Evolutionary conservation across 257 asterid genomes (phyloP), one percentile per base, ranked within the genome.

Genomic region (Dorcoceras hygrometricum): DNA sequence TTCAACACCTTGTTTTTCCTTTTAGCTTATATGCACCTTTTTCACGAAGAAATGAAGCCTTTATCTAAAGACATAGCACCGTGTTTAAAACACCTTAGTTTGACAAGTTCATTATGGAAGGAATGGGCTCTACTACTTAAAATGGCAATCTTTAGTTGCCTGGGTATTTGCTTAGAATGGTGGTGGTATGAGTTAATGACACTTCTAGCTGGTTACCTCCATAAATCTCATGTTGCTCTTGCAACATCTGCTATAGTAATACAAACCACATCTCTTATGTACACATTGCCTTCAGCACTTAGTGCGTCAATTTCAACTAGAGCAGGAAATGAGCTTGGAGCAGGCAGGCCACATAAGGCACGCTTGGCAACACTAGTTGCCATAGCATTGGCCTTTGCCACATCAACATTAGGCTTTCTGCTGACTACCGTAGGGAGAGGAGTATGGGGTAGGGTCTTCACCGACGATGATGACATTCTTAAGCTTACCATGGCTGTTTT

Each of bases 101-200:
- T 73, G 16, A 55, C 64, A 68, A 63, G 76, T 76, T 87, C 86
- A 28, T 59, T 69, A 62, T 73, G 81, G 71, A 86, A 81, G 72
- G 96, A 87, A 60, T 92, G 98, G 97, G 69, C 82, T 61, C 74
- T 74, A 72, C 77, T 92, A 31, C 83, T 92, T 64, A 75, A 83
- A 32, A 84, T 92, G 43, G 85, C 96, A 29, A 63, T 82, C 62
- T 91, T 95, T 3, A 89, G 95, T 57, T 89, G 98, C 81, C 75
- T 89, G 1, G 87, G 91, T 6, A 93, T 89, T 55, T 92, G 98
- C 66, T 63, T 92, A 71, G 98, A 92, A 70, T 92, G 98, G 98
- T 92, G 98, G 98, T 92, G 98, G 98, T 92, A 92, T 31, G 97
- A 89, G 70, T 68, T 92, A 73, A 92, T 92, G 98, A 92, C 93